These are phyloP conservation scores for Erodium maritimum DNA, from an alignment of 345 rosid genomes.

Conservation along the genomic window DNA sequence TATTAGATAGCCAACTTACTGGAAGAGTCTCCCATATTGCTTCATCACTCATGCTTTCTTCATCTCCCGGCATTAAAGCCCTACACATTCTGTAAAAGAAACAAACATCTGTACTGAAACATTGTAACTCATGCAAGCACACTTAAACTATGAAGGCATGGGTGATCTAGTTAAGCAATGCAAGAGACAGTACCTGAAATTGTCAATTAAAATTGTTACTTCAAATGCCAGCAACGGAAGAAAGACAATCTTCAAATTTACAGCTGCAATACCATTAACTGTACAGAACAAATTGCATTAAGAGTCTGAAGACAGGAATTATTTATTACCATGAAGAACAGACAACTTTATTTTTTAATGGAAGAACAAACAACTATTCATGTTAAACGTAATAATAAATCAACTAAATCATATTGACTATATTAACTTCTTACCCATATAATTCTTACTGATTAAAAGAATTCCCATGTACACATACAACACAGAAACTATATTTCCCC, in stretches of 20 bases:
- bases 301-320: slow-evolving; percentile 1
- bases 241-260: slow-evolving; percentile 83
- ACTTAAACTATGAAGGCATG: too few relatives aligned
- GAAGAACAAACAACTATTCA: too few relatives aligned
- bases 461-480: too few relatives aligned
- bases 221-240: slow-evolving; percentile 76
- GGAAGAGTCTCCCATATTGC: slow-evolving; percentile 97
- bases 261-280: slow-evolving; percentile 47
- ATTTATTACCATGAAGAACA: neutral
- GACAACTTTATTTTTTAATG: too few relatives aligned
- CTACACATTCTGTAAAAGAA: slow-evolving; percentile 69
- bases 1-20: slow-evolving; percentile 15
- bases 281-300: slow-evolving; percentile 10
- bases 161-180: too few relatives aligned
- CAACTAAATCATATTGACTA: too few relatives aligned
- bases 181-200: slow-evolving; percentile 53
- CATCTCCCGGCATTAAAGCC: slow-evolving; percentile 92
- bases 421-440: too few relatives aligned
- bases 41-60: slow-evolving; percentile 77
- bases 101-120: neutral
- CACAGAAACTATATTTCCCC: too few relatives aligned
- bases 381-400: too few relatives aligned
- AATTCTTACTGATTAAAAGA: too few relatives aligned
- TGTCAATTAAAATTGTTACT: slow-evolving; percentile 65
- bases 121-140: too few relatives aligned